A percentile compares a stretch with the other conserved stretches of the same genome.
phyloP scores from a whole-genome alignment of 2,329 filamentous ascomycete genomes.

The Pseudogymnoascus verrucosus region DNA sequence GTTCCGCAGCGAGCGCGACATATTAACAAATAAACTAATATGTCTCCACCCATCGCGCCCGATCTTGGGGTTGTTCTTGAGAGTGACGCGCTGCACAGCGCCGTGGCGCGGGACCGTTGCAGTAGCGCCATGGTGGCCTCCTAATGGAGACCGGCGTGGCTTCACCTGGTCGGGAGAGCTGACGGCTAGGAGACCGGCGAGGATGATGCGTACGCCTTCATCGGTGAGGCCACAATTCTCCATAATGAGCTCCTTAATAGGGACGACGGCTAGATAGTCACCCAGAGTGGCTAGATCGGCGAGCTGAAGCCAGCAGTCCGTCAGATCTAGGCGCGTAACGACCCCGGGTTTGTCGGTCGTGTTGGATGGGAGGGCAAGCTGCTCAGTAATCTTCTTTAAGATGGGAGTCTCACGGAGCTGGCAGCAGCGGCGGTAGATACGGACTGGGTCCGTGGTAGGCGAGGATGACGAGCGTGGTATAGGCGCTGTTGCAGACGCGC shows the following conservation, averaged over 20 bases:
- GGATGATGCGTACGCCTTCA: slow-evolving; percentile 75
- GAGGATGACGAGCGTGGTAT: slow-evolving; percentile 49
- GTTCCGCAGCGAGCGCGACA: slow-evolving; percentile 77
- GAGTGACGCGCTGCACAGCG: slow-evolving; percentile 74
- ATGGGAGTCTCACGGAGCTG: slow-evolving; percentile 89
- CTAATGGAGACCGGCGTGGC: slow-evolving; percentile 26
- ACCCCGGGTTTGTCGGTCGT: slow-evolving; percentile 59
- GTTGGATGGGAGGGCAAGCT: slow-evolving; percentile 66
- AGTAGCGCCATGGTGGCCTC: not conserved
- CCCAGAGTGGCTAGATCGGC: slow-evolving; percentile 80
- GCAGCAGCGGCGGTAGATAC: slow-evolving; percentile 91
- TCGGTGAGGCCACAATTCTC: slow-evolving; percentile 84
- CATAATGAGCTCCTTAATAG: slow-evolving; percentile 75
- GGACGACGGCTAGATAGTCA: slow-evolving; percentile 90
- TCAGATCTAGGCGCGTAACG: slow-evolving; percentile 75
- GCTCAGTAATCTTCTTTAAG: slow-evolving; percentile 82
- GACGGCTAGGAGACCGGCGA: slow-evolving; percentile 77
- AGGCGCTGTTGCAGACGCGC: slow-evolving; percentile 22
- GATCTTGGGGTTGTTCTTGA: slow-evolving; percentile 85
- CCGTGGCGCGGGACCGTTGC: slow-evolving; percentile 30
- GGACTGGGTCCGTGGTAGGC: slow-evolving; percentile 82
- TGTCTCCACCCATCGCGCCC: slow-evolving; percentile 85
- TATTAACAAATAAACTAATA: slow-evolving; percentile 79
- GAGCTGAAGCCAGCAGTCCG: slow-evolving; percentile 73
- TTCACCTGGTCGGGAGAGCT: slow-evolving; percentile 56